Conservation (phyloP, 1,139 yeast genomes). For the Yamadazyma sp. region DNA sequence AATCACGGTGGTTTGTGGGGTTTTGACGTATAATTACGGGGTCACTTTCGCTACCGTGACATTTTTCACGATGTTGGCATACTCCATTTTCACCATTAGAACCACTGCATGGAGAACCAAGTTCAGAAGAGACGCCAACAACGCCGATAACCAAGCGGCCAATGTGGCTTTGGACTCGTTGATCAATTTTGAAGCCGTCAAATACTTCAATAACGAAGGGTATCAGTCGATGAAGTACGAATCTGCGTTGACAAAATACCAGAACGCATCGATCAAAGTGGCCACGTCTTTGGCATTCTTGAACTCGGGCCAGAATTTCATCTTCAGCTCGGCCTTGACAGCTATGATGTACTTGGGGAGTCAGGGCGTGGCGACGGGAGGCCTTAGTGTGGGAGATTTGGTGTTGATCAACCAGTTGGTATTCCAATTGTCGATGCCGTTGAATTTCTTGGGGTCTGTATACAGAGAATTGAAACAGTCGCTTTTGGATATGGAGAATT, state of each 20-base stretch:
- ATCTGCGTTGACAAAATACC: conserved; percentile 70
- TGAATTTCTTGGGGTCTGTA: conserved; percentile 92
- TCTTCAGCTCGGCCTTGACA: conserved; percentile 88
- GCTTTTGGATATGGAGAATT: conserved; percentile 86
- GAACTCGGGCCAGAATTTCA: conserved; percentile 89
- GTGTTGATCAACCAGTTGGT: conserved; percentile 96
- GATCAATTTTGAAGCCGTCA: conserved; percentile 92
- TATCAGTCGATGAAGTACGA: conserved; percentile 82
- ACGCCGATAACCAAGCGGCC: conserved; percentile 94
- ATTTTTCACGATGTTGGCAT: conserved; percentile 80
- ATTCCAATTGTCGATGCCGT: conserved; percentile 91
- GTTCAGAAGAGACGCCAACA: conserved; percentile 87
- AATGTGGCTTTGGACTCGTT: conserved; percentile 91
- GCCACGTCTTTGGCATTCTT: conserved; percentile 90
- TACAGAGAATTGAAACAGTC: conserved; percentile 94
- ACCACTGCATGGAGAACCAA: conserved; percentile 97
- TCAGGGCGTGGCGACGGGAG: conserved; percentile 80
- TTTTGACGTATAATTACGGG: conserved; percentile 90
- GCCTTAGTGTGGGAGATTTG: conserved; percentile 88
- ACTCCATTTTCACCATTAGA: conserved; percentile 80
- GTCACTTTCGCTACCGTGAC: conserved; percentile 87
- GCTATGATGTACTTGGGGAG: conserved; percentile 99
- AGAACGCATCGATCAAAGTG: conserved; percentile 80
- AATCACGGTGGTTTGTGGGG: conserved; percentile 89
- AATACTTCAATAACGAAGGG: conserved; percentile 86